Evolutionary conservation across 2,329 filamentous ascomycete species (phyloP).

Genomic region (Penicillium olsonii): DNA sequence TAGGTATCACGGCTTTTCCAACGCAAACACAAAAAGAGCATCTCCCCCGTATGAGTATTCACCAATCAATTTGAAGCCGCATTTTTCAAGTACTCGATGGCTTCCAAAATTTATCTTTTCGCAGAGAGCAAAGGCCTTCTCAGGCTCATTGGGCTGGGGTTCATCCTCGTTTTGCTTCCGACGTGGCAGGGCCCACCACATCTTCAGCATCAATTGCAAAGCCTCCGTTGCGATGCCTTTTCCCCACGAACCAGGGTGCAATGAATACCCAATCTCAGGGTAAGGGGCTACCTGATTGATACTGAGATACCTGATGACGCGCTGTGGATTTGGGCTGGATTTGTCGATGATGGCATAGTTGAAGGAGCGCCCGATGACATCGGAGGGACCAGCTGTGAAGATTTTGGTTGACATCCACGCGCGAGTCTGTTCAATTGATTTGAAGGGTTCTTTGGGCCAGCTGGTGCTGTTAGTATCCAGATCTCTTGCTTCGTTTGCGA

Average conservation of each 20-base stretch:
- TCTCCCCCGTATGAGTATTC: conserved; percentile 9
- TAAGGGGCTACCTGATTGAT: conserved; percentile 22
- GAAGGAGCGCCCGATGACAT: conserved; percentile 24
- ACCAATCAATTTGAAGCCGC: conserved; percentile 17
- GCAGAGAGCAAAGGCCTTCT: conserved; percentile 24
- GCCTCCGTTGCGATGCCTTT: conserved; percentile 32
- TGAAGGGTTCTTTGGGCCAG: conserved; percentile 23
- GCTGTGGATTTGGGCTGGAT: conserved; percentile 10
- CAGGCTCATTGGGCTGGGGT: neutral
- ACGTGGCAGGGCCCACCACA: conserved; percentile 28
- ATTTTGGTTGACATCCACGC: conserved; percentile 27
- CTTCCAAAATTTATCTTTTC: conserved; percentile 21
- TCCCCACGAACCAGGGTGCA: conserved; percentile 27
- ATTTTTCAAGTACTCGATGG: conserved; percentile 24
- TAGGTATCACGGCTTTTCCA: conserved; percentile 4
- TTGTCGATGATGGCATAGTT: conserved; percentile 24
- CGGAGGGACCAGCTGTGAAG: conserved; percentile 18
- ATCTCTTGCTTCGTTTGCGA: neutral
- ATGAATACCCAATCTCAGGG: conserved; percentile 29
- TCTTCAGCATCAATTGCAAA: conserved; percentile 21
- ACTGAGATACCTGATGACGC: conserved; percentile 25
- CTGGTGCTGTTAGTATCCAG: conserved; percentile 13
- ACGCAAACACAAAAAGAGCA: conserved; percentile 18
- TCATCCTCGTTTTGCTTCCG: neutral
- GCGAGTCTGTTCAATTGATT: conserved; percentile 24